A percentile compares a stretch with the other conserved stretches of the same genome.
These are phyloP conservation scores for Polyplosphaeria fusca DNA, from an alignment of 495 filamentous ascomycete species.

Conservation along the genomic window DNA sequence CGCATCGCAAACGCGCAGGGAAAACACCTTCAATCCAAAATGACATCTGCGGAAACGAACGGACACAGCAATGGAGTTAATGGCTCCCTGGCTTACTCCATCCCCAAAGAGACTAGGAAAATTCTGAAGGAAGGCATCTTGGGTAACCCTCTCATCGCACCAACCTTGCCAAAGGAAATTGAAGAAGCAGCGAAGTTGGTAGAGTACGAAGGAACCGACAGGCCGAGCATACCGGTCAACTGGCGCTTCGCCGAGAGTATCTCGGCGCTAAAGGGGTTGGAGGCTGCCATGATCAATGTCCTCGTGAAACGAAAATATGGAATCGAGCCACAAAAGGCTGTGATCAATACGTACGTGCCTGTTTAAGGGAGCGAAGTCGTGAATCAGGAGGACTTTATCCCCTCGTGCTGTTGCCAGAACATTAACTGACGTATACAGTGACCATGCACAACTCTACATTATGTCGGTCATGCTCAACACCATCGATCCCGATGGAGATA, in stretches of 20 bases:
- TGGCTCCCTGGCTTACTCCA: constrained; percentile 27
- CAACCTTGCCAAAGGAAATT: constrained; percentile 31
- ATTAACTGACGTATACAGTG: constrained; percentile 22
- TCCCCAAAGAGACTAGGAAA: constrained; percentile 32
- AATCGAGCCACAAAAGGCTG: constrained; percentile 30
- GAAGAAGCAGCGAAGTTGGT: constrained; percentile 28
- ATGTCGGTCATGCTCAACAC: constrained; percentile 39
- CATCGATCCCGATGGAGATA: constrained; percentile 32
- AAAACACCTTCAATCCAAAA: constrained; percentile 2
- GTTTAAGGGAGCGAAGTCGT: background rate
- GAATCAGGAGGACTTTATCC: background rate
- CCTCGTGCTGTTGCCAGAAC: background rate
- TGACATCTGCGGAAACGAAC: background rate
- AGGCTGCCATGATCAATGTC: constrained; percentile 37
- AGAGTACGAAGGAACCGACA: constrained; percentile 33
- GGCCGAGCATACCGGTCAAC: constrained; percentile 40
- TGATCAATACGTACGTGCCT: constrained; percentile 31
- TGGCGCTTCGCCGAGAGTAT: constrained; percentile 40
- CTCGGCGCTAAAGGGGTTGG: constrained; percentile 30
- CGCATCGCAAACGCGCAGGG: background rate
- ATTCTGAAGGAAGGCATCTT: constrained; percentile 35
- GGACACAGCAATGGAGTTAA: constrained; percentile 3
- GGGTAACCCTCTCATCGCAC: constrained; percentile 31
- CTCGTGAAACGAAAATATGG: constrained; percentile 34
- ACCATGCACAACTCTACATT: constrained; percentile 44